Evolutionary conservation across 1,284 basidiomycete species (phyloP).

Genomic region (Leccinum holopus): DNA sequence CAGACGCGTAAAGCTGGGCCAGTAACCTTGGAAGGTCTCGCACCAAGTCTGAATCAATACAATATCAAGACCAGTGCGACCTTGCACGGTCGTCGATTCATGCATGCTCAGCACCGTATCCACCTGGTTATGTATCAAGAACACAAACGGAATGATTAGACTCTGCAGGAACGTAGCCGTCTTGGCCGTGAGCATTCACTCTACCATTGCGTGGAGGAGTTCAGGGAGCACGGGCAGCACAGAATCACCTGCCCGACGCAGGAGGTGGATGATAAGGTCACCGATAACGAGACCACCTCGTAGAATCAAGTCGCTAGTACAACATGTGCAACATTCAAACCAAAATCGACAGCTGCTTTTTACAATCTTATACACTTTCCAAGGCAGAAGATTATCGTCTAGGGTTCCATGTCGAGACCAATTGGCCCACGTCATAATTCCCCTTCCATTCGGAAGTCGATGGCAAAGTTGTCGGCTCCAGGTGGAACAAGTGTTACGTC

Average conservation of each 20-base stretch:
- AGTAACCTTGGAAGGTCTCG: conserved; percentile 94
- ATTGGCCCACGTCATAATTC: neutral
- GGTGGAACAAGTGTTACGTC: conserved; percentile 17
- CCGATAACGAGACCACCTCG: conserved; percentile 86
- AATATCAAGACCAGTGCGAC: conserved; percentile 64
- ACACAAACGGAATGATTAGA: conserved; percentile 90
- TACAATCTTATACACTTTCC: neutral
- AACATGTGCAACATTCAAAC: neutral
- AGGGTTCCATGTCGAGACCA: neutral
- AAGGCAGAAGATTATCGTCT: neutral
- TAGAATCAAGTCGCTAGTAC: neutral
- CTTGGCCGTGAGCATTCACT: conserved; percentile 77
- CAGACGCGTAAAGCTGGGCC: conserved; percentile 79
- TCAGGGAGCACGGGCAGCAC: conserved; percentile 83
- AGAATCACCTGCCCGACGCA: conserved; percentile 76
- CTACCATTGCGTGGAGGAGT: conserved; percentile 80
- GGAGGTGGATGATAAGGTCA: conserved; percentile 90
- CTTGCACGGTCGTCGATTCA: conserved; percentile 59
- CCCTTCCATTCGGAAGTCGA: neutral
- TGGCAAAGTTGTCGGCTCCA: neutral
- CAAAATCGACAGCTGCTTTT: neutral
- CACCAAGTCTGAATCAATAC: conserved; percentile 88
- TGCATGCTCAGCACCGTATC: conserved; percentile 76
- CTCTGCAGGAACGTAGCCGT: conserved; percentile 91
- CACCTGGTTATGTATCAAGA: conserved; percentile 83